These are phyloP conservation scores for Avicennia marina DNA, from an alignment of 257 asterid species.

Conservation along the genomic window DNA sequence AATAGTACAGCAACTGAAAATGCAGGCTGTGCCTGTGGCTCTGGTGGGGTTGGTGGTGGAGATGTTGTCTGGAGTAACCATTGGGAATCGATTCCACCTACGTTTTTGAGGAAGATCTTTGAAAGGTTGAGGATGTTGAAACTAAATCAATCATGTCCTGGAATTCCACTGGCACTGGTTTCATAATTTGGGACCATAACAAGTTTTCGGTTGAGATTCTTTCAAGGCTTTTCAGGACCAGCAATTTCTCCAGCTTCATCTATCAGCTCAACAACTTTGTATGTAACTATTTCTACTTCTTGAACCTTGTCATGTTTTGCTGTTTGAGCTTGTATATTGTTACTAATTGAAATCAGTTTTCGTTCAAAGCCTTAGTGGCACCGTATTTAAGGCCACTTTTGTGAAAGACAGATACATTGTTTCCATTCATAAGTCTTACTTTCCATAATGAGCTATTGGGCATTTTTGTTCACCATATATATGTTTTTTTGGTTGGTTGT, in stretches of 20 bases:
- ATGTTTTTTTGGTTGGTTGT: too few species aligned
- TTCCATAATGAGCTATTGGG: too few species aligned
- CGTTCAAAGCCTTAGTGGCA: too few species aligned
- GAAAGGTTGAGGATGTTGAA: slow-evolving; percentile 34
- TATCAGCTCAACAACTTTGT: slow-evolving; percentile 55
- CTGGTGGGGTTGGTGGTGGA: slow-evolving; percentile 1
- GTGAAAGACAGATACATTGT: too few species aligned
- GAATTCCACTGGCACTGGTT: slow-evolving; percentile 31
- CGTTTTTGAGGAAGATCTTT: slow-evolving; percentile 31
- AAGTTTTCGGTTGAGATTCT: slow-evolving; percentile 35
- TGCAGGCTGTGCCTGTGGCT: not conserved
- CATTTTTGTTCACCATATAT: too few species aligned
- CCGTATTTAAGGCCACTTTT: too few species aligned
- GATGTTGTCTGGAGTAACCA: too few species aligned
- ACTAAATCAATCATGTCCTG: slow-evolving; percentile 40
- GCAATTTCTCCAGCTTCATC: slow-evolving; percentile 42
- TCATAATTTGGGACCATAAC: slow-evolving; percentile 38
- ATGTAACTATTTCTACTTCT: slow-evolving; percentile 12
- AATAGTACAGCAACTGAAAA: too few species aligned
- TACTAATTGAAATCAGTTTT: too few species aligned
- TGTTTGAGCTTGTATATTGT: too few species aligned
- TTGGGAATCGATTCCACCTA: slow-evolving; percentile 22
- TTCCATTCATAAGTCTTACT: too few species aligned
- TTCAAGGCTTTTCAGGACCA: slow-evolving; percentile 37
- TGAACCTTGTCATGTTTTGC: not conserved